Conservation (phyloP, 2,329 filamentous ascomycete species). For the Penicillium frequentans region DNA sequence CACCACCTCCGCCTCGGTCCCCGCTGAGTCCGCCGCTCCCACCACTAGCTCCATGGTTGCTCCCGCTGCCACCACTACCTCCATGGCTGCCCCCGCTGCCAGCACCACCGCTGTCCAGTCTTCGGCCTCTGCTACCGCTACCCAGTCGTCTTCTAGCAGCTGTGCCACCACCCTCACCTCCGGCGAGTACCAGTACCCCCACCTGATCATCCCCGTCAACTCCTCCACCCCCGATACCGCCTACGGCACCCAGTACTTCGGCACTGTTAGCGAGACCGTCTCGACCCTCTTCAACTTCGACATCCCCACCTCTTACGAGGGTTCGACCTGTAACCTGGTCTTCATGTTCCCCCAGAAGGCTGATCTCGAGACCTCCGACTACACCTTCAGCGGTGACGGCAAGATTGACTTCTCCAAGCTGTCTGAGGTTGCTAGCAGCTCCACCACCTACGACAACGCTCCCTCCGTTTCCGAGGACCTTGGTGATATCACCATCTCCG, state of each 20-base stretch:
- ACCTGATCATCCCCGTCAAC: constrained; percentile 63
- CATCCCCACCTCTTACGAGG: constrained; percentile 54
- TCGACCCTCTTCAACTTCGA: constrained; percentile 70
- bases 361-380: constrained; percentile 61
- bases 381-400: constrained; percentile 56
- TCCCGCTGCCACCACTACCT: constrained; percentile 3
- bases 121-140: constrained; percentile 9
- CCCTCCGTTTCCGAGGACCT: constrained; percentile 49
- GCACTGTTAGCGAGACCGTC: constrained; percentile 53
- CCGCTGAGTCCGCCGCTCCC: not conserved
- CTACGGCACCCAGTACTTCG: constrained; percentile 57
- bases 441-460: constrained; percentile 57
- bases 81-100: not conserved
- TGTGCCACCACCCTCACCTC: constrained; percentile 48
- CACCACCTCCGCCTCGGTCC: not conserved
- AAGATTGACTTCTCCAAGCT: constrained; percentile 56
- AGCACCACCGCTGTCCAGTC: constrained; percentile 3
- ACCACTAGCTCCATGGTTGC: not conserved
- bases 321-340: constrained; percentile 63
- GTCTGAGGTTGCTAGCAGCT: constrained; percentile 42
- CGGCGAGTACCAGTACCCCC: constrained; percentile 57
- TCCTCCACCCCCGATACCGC: constrained; percentile 53
- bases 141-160: constrained; percentile 19
- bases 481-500: constrained; percentile 47
- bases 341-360: constrained; percentile 63